Percentiles rank a stretch among this genome's conserved stretches.
These are phyloP conservation scores for Tephrocybe rancida DNA, from an alignment of 768 basidiomycete species.

Conservation along the genomic window DNA sequence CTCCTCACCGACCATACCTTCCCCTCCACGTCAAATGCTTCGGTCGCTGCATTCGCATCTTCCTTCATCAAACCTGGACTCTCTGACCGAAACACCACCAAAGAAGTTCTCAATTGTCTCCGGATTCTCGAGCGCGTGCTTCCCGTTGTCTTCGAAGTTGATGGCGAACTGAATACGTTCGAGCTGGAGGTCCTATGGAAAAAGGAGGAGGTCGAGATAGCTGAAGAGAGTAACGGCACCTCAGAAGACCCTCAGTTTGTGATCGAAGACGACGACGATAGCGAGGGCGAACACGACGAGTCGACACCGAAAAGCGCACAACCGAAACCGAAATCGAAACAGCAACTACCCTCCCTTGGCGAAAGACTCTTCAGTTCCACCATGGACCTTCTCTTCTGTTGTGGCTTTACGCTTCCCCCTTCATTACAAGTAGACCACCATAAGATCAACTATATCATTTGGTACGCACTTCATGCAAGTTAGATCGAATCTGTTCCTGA, in stretches of 20 bases:
- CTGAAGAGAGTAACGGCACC: slow-evolving; percentile 22
- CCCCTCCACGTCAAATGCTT: slow-evolving; percentile 56
- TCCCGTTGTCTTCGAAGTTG: slow-evolving; percentile 85
- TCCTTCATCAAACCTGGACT: slow-evolving; percentile 67
- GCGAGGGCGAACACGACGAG: slow-evolving; percentile 17
- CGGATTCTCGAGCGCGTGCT: slow-evolving; percentile 87
- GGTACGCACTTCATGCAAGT: slow-evolving; percentile 48
- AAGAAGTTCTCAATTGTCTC: slow-evolving; percentile 91
- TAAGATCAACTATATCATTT: slow-evolving; percentile 87
- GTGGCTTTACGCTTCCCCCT: slow-evolving; percentile 88
- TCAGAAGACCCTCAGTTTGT: slow-evolving; percentile 70
- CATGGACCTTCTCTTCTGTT: slow-evolving; percentile 90
- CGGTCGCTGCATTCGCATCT: slow-evolving; percentile 67
- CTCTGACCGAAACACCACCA: slow-evolving; percentile 69
- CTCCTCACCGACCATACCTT: slow-evolving; percentile 81
- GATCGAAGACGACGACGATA: slow-evolving; percentile 70
- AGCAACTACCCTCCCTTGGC: slow-evolving; percentile 68
- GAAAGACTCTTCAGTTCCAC: slow-evolving; percentile 80
- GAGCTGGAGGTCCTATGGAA: slow-evolving; percentile 88
- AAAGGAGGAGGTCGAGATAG: slow-evolving; percentile 51
- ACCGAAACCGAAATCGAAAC: slow-evolving; percentile 38
- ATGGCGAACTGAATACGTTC: slow-evolving; percentile 70
- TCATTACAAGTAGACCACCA: slow-evolving; percentile 77
- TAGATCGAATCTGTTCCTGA: neutral
- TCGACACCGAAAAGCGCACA: slow-evolving; percentile 18